Conservation (phyloP, 805 yeast genomes). For the Metschnikowia santaceciliae region DNA sequence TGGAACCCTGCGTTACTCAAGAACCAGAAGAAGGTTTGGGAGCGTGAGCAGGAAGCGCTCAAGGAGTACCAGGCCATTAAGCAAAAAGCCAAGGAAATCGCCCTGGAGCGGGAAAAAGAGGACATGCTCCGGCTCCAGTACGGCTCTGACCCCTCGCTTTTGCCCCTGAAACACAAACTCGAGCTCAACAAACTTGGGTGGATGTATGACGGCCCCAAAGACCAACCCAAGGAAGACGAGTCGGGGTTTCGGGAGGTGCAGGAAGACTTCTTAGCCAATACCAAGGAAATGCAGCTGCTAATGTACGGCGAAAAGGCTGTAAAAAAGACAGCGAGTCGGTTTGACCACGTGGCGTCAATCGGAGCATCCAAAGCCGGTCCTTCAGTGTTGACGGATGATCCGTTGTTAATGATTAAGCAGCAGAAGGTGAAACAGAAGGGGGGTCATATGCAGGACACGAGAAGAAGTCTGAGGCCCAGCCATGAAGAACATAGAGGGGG, state of each 20-base stretch:
- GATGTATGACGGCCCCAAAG: conserved; percentile 66
- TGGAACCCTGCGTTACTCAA: conserved; percentile 92
- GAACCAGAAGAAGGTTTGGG: conserved; percentile 84
- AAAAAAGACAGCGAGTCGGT: conserved; percentile 24
- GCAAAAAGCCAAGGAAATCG: conserved; percentile 60
- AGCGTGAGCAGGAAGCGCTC: conserved; percentile 70
- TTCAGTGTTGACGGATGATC: conserved; percentile 41
- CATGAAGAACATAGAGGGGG: too few species aligned
- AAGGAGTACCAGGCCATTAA: conserved; percentile 64
- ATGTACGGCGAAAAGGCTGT: conserved; percentile 50
- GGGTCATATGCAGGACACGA: background rate
- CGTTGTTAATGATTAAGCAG: conserved; percentile 42
- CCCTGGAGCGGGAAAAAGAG: conserved; percentile 55
- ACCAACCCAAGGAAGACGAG: conserved; percentile 25
- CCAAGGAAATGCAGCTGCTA: conserved; percentile 45
- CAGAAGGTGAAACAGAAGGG: conserved; percentile 1
- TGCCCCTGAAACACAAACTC: conserved; percentile 31
- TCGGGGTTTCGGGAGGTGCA: conserved; percentile 35
- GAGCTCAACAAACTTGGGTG: conserved; percentile 59
- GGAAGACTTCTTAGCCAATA: conserved; percentile 28
- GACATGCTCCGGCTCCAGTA: conserved; percentile 49
- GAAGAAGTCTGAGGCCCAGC: too few species aligned
- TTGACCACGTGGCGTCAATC: conserved; percentile 22
- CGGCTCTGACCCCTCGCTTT: conserved; percentile 33
- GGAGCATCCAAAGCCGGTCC: conserved; percentile 21